Evolutionary conservation across 2,329 filamentous ascomycete genomes (phyloP).

Genomic region (Botrytis byssoidea): DNA sequence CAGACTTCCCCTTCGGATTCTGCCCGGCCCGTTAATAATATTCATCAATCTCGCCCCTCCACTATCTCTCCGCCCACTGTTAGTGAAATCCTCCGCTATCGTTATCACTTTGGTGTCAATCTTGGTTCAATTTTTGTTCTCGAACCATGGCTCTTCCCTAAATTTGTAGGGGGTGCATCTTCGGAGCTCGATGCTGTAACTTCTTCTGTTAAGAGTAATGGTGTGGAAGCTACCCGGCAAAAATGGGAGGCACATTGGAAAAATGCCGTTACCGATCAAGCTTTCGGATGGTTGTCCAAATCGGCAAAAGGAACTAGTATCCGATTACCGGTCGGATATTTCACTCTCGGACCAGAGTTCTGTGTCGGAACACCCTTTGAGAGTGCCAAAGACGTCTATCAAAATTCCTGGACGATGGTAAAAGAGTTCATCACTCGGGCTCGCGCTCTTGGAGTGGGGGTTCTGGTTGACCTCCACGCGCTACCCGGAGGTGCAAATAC

Average conservation of each 20-base stretch:
- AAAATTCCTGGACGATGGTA: constrained; percentile 52
- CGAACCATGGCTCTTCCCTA: constrained; percentile 54
- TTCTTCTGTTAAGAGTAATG: neutral
- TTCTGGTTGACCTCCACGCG: constrained; percentile 58
- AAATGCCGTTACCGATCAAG: constrained; percentile 48
- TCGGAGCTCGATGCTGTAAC: constrained; percentile 41
- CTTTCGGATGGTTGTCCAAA: constrained; percentile 53
- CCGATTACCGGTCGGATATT: constrained; percentile 60
- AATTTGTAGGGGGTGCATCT: constrained; percentile 12
- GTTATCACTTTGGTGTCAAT: constrained; percentile 59
- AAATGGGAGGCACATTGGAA: constrained; percentile 56
- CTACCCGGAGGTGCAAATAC: constrained; percentile 57
- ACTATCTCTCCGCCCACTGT: constrained; percentile 35
- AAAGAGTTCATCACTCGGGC: constrained; percentile 48
- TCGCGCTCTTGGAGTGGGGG: constrained; percentile 47
- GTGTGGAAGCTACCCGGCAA: constrained; percentile 38
- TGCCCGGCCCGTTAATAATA: neutral
- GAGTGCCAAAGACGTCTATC: constrained; percentile 47
- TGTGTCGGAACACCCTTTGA: constrained; percentile 53
- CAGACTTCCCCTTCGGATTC: neutral
- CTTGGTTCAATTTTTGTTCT: constrained; percentile 59
- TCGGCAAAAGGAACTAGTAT: constrained; percentile 55
- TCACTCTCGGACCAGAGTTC: constrained; percentile 52
- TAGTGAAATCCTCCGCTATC: constrained; percentile 50
- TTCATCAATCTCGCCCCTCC: neutral